phyloP scores from a whole-genome alignment of 345 rosid genomes.

The Syzygium grande region DNA sequence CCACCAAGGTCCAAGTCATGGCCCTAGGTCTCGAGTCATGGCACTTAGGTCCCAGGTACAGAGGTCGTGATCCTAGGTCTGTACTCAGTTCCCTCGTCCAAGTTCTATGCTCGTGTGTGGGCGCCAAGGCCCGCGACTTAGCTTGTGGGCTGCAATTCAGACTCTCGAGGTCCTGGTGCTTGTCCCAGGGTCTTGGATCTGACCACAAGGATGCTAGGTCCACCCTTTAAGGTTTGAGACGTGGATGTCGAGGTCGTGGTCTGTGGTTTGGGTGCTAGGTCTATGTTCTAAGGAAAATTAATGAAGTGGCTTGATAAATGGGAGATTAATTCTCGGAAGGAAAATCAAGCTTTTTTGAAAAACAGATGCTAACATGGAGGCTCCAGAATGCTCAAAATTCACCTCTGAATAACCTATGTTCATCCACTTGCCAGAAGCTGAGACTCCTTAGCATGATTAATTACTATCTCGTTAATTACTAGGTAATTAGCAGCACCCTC shows the following conservation, averaged over 20 bases:
- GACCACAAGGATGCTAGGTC: neutral
- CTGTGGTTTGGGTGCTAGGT: neutral
- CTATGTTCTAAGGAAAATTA: neutral
- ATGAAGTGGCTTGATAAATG: too few relatives aligned
- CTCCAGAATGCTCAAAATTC: too few relatives aligned
- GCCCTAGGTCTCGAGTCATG: neutral
- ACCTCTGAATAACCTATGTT: too few relatives aligned
- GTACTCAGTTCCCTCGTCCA: neutral
- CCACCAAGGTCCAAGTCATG: neutral
- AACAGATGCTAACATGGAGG: too few relatives aligned
- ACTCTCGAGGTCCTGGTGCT: neutral
- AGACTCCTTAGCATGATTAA: too few relatives aligned
- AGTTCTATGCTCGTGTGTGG: neutral
- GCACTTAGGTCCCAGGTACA: neutral
- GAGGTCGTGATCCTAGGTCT: neutral
- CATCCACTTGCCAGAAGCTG: too few relatives aligned
- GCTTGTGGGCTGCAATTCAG: neutral
- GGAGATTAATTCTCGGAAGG: too few relatives aligned
- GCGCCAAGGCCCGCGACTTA: neutral
- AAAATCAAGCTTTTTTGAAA: too few relatives aligned
- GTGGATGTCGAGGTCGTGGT: neutral
- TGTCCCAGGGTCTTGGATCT: neutral
- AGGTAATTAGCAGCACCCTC: too few relatives aligned
- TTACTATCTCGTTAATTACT: too few relatives aligned
- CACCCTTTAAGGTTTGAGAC: neutral